phyloP scores from a whole-genome alignment of 2,329 filamentous ascomycete genomes.

The Aotearoamyces nothofagi region DNA sequence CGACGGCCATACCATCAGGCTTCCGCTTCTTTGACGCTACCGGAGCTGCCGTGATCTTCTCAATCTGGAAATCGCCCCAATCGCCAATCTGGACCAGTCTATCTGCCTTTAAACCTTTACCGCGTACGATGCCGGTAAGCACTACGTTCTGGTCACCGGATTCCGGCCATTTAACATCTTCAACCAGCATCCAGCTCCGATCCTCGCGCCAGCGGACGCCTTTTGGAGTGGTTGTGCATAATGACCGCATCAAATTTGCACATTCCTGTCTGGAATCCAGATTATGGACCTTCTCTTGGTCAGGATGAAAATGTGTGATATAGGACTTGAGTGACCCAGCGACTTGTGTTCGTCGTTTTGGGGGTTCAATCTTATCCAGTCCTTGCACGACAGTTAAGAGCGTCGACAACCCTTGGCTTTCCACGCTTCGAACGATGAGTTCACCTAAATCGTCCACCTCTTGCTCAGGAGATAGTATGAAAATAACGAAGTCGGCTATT shows the following conservation, averaged over 20 bases:
- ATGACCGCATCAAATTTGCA: slow-evolving; percentile 74
- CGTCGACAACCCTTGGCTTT: slow-evolving; percentile 89
- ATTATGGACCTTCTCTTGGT: slow-evolving; percentile 80
- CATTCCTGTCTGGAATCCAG: slow-evolving; percentile 83
- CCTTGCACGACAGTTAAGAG: slow-evolving; percentile 75
- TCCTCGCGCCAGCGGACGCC: slow-evolving; percentile 93
- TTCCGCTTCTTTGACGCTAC: slow-evolving; percentile 44
- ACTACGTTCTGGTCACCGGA: slow-evolving; percentile 47
- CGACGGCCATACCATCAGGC: slow-evolving; percentile 52
- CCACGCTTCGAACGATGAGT: slow-evolving; percentile 69
- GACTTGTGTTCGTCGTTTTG: slow-evolving; percentile 64
- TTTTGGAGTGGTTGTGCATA: slow-evolving; percentile 87
- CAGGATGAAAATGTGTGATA: slow-evolving; percentile 87
- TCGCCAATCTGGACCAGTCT: slow-evolving; percentile 82
- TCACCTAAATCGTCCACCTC: slow-evolving; percentile 81
- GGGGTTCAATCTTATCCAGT: slow-evolving; percentile 61
- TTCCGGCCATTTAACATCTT: slow-evolving; percentile 60
- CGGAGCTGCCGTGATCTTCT: slow-evolving; percentile 71
- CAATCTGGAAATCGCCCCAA: slow-evolving; percentile 87
- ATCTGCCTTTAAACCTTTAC: slow-evolving; percentile 77
- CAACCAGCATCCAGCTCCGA: slow-evolving; percentile 86
- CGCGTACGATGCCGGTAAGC: slow-evolving; percentile 73
- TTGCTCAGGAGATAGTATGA: slow-evolving; percentile 67
- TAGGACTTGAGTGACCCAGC: slow-evolving; percentile 77
- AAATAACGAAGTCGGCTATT: slow-evolving; percentile 79